These are phyloP conservation scores for Alectoria sarmentosa DNA, from an alignment of 495 filamentous ascomycete species.

Conservation along the genomic window DNA sequence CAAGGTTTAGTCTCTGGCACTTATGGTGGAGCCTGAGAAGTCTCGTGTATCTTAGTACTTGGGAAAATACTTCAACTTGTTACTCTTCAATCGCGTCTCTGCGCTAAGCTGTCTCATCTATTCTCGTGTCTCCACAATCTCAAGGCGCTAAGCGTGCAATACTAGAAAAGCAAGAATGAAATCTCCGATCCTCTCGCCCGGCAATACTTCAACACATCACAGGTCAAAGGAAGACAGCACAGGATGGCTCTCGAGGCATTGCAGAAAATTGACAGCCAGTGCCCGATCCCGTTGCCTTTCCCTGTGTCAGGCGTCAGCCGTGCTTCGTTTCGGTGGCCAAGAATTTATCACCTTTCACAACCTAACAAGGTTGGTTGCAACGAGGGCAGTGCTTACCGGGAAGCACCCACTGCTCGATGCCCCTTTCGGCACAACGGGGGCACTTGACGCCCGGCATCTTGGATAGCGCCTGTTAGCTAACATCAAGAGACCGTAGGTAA, in stretches of 20 bases:
- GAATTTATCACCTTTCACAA: background rate
- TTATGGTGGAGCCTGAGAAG: too few relatives aligned
- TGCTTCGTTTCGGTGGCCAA: background rate
- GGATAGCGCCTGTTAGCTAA: background rate
- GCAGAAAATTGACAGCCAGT: background rate
- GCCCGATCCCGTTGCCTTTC: background rate
- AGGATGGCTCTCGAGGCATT: background rate
- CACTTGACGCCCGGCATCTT: conserved; percentile 21
- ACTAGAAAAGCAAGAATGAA: background rate
- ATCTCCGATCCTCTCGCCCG: background rate
- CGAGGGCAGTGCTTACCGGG: conserved; percentile 21
- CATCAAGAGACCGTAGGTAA: background rate
- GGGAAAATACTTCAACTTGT: background rate
- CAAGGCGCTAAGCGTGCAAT: background rate
- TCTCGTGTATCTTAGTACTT: too few relatives aligned
- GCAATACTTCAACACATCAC: background rate
- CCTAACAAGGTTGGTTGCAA: conserved; percentile 20
- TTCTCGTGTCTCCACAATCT: background rate
- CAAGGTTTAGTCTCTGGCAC: background rate
- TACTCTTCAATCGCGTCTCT: background rate
- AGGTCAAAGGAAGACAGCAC: background rate
- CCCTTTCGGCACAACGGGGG: conserved; percentile 21
- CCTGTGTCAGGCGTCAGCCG: background rate
- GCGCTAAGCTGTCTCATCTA: background rate
- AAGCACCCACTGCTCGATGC: conserved; percentile 23